Evolutionary conservation across 257 asterid genomes (phyloP), one percentile per base, ranked within the genome.

Genomic region (Solanum pennellii): DNA sequence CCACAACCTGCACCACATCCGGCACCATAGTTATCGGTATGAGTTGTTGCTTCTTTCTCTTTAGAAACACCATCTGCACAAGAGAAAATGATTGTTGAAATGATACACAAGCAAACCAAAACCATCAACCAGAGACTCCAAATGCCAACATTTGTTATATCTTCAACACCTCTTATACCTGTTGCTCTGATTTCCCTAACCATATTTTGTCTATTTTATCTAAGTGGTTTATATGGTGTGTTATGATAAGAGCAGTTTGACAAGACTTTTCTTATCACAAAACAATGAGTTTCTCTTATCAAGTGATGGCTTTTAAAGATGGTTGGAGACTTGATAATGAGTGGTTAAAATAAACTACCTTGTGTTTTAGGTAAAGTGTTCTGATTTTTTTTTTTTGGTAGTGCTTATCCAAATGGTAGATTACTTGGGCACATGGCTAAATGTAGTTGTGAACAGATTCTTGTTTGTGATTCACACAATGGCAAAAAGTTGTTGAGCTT

Each of bases 21-120:
- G 0, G 91, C 87, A 3, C 86, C 87, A 56, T 86, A 65, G 37
- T 45, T 82, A 35, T 86, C 88, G 14, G 25, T 86, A 45, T 89
- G 84, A 37, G 89, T 44, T 16, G 86, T 66, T 7, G 90, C 49
- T 16, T 62, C 87, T 86, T 89, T 87, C 56, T 89, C 88, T 27
- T 79, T 79, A 47, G 91, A 87, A 25, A 79, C 91, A 31, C 93
- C 90, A 83, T 84, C 90, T 20, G 91, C 89, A 29, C 94, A 92
- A n/a, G 89, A 86, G 65, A 88, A 74, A 33, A 90, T 76, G 69
- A 88, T 73, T 37, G 87, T 87, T 33, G 88, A 72, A 86, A 92
- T 65, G 35, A 91, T 25, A 75, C 85, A 79, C 29, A 85, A 69
- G 83, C 88, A 83, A 21, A 92, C 37, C 23, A 91, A 76, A 76